These are phyloP conservation scores for Boehmeria nivea DNA, from an alignment of 306 rosid genomes.

Conservation along the genomic window DNA sequence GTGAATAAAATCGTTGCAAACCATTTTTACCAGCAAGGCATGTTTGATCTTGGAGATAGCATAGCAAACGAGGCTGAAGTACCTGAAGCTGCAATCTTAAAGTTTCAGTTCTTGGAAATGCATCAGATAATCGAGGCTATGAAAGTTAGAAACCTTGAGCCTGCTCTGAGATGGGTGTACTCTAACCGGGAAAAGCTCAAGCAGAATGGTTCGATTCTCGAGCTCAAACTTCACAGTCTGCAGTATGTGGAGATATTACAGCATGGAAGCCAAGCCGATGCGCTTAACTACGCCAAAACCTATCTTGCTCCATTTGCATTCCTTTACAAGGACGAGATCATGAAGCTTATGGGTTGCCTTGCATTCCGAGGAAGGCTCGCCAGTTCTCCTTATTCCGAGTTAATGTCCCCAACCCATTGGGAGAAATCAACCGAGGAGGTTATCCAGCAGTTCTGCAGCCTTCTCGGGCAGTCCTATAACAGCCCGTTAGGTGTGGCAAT, in stretches of 20 bases:
- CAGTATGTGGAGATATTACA: constrained; percentile 67
- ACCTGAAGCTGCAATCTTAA: constrained; percentile 41
- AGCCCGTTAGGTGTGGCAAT: constrained; percentile 64
- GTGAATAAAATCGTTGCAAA: constrained; percentile 59
- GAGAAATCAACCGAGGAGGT: constrained; percentile 64
- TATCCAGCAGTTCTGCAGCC: constrained; percentile 54
- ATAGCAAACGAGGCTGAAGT: constrained; percentile 63
- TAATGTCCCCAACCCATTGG: constrained; percentile 59
- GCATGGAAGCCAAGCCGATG: constrained; percentile 52
- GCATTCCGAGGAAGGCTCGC: constrained; percentile 55
- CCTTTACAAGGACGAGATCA: constrained; percentile 57
- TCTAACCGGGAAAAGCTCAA: constrained; percentile 46
- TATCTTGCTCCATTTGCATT: constrained; percentile 62
- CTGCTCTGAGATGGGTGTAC: constrained; percentile 73
- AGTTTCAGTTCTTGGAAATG: constrained; percentile 60
- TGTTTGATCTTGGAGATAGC: constrained; percentile 73
- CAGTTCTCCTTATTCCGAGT: constrained; percentile 62
- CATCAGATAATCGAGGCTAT: constrained; percentile 62
- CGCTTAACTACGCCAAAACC: constrained; percentile 57
- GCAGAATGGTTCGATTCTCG: constrained; percentile 51
- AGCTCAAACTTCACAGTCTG: constrained; percentile 62
- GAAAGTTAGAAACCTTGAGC: constrained; percentile 59
- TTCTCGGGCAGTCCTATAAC: constrained; percentile 53
- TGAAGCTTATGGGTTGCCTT: constrained; percentile 87
- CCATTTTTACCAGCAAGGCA: constrained; percentile 69